Conservation (phyloP, 2,329 filamentous ascomycete species). For the Knoxdaviesia proteae region DNA sequence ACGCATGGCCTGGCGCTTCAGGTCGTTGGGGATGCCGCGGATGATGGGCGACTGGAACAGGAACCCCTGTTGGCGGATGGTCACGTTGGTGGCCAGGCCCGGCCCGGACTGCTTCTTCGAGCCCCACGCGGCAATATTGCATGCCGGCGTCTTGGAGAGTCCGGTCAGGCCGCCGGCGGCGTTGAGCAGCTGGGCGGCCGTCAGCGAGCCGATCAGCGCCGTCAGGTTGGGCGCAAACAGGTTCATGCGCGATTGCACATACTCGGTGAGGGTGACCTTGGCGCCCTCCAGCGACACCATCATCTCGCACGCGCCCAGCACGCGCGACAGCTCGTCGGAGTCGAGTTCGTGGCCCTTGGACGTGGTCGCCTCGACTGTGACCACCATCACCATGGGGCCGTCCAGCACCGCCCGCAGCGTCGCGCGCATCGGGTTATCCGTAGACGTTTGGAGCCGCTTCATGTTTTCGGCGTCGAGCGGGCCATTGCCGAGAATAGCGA, state of each 20-base stretch:
- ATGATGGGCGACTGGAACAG: constrained; percentile 86
- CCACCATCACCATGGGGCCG: constrained; percentile 81
- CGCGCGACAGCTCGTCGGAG: constrained; percentile 50
- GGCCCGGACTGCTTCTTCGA: constrained; percentile 61
- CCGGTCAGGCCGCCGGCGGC: constrained; percentile 75
- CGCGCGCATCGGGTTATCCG: constrained; percentile 56
- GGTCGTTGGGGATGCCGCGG: constrained; percentile 59
- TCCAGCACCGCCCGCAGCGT: constrained; percentile 67
- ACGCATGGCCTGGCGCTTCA: constrained; percentile 85
- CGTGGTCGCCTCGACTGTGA: constrained; percentile 83
- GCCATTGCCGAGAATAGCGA: constrained; percentile 80
- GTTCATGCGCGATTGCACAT: constrained; percentile 93
- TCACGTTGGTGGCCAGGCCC: constrained; percentile 81
- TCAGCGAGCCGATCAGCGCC: constrained; percentile 72
- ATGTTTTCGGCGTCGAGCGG: constrained; percentile 67
- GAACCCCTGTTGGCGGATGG: constrained; percentile 77
- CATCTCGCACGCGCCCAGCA: constrained; percentile 68
- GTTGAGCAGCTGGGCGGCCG: constrained; percentile 90
- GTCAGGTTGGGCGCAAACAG: constrained; percentile 90
- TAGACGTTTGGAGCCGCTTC: constrained; percentile 54
- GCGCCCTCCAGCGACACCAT: constrained; percentile 71
- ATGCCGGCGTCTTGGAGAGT: constrained; percentile 78
- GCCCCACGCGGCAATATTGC: constrained; percentile 78
- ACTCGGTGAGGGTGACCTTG: constrained; percentile 72
- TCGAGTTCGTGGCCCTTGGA: constrained; percentile 64